A percentile compares a stretch with the other conserved stretches of the same genome.
phyloP scores from a whole-genome alignment of 106 monocot genomes.

The Acanthochlamys bracteata region DNA sequence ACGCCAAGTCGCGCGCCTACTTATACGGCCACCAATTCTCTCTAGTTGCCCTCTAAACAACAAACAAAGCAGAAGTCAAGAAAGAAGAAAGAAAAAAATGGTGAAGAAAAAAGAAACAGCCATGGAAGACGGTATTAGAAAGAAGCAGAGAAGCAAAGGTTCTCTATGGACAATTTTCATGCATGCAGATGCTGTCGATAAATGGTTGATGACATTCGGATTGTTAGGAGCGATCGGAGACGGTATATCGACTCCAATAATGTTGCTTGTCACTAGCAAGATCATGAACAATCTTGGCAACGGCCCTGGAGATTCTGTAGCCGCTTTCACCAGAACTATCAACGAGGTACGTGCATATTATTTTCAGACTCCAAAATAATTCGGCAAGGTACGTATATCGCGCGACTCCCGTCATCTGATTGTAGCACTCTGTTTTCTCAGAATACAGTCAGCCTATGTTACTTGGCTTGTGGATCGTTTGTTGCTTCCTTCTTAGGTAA shows the following conservation, averaged over 20 bases:
- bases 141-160: not conserved
- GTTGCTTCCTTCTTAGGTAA: slow-evolving; percentile 2
- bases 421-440: not conserved
- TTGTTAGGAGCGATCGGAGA: slow-evolving; percentile 4
- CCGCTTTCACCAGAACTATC: not conserved
- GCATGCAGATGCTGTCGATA: slow-evolving; percentile 4
- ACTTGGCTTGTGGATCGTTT: slow-evolving; percentile 1
- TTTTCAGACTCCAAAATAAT: too few relatives aligned
- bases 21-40: too few relatives aligned
- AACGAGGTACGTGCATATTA: slow-evolving; percentile 1
- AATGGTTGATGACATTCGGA: slow-evolving; percentile 5
- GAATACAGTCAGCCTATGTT: not conserved
- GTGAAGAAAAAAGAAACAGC: too few relatives aligned
- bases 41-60: too few relatives aligned
- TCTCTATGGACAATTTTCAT: slow-evolving; percentile 9
- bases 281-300: slow-evolving; percentile 12
- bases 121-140: too few relatives aligned
- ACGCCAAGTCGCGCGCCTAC: too few relatives aligned
- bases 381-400: too few relatives aligned
- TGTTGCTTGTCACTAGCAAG: slow-evolving; percentile 11
- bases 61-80: too few relatives aligned
- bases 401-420: not conserved
- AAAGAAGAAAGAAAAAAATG: too few relatives aligned
- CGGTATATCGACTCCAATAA: not conserved
- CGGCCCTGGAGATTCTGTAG: not conserved